Conservation (phyloP, 495 filamentous ascomycete species). For the Neurospora intermedia region DNA sequence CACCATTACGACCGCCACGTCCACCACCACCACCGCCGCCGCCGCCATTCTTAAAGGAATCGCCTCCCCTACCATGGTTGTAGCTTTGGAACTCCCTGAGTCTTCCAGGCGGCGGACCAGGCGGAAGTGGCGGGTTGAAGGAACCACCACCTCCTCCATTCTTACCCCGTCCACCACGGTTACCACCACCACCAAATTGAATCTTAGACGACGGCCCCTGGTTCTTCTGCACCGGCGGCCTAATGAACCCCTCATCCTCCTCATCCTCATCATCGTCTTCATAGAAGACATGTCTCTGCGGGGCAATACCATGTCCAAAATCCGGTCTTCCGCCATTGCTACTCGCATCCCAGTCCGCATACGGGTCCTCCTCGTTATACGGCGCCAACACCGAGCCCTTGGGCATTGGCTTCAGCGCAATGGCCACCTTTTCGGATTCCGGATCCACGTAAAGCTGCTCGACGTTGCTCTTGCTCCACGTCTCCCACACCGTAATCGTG, state of each 20-base stretch:
- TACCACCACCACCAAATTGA: constrained; percentile 13
- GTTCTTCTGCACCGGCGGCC: constrained; percentile 20
- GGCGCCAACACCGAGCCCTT: neutral
- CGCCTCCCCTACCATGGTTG: neutral
- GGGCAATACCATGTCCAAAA: constrained; percentile 27
- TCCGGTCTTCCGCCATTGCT: constrained; percentile 13
- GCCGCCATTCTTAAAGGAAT: neutral
- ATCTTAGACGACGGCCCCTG: constrained; percentile 7
- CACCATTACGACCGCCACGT: neutral
- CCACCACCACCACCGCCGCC: neutral
- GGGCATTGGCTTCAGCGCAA: constrained; percentile 11
- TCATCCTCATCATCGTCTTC: constrained; percentile 31
- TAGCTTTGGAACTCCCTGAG: neutral
- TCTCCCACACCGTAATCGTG: constrained; percentile 11
- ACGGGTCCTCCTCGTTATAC: neutral
- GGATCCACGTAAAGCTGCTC: constrained; percentile 26
- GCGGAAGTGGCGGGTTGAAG: constrained; percentile 11
- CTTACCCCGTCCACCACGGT: neutral
- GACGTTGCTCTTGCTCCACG: constrained; percentile 26
- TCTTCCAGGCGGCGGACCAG: constrained; percentile 9
- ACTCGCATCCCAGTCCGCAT: neutral
- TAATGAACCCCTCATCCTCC: constrained; percentile 32
- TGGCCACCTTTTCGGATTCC: constrained; percentile 17
- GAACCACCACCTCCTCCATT: neutral
- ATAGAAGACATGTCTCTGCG: constrained; percentile 29